Percentiles rank a stretch among this genome's conserved stretches.
Evolutionary conservation across 176 grass and related monocot species (phyloP).

Genomic region (Luzula sylvatica): DNA sequence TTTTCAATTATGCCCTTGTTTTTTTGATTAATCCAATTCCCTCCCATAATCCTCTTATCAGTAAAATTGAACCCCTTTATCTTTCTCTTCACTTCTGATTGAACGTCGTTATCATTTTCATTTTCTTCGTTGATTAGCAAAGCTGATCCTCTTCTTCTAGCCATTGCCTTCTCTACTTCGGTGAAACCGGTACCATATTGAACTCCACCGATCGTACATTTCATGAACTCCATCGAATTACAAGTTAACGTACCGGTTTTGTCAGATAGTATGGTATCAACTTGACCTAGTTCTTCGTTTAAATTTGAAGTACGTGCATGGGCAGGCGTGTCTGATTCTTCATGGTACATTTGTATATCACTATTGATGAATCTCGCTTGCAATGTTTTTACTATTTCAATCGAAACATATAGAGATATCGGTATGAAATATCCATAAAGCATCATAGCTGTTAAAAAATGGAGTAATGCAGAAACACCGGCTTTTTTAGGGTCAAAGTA

Average conservation of each 20-base stretch:
- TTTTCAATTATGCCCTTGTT: constrained; percentile 36
- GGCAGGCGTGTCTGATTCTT: constrained; percentile 60
- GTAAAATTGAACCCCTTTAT: constrained; percentile 83
- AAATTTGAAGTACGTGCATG: constrained; percentile 82
- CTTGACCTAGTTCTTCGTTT: constrained; percentile 88
- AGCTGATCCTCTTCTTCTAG: constrained; percentile 32
- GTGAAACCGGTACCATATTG: constrained; percentile 64
- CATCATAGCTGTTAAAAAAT: constrained; percentile 81
- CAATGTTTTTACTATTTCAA: constrained; percentile 84
- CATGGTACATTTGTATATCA: constrained; percentile 79
- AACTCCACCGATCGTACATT: constrained; percentile 72
- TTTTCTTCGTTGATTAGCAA: constrained; percentile 4
- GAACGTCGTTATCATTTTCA: background rate
- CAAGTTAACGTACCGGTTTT: constrained; percentile 91
- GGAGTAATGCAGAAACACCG: constrained; percentile 25
- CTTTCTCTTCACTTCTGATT: background rate
- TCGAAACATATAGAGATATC: constrained; percentile 89
- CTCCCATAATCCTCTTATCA: constrained; percentile 67
- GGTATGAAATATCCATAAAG: constrained; percentile 87
- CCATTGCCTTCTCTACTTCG: constrained; percentile 75
- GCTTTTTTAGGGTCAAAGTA: constrained; percentile 34
- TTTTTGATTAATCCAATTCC: constrained; percentile 54
- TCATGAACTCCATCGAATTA: constrained; percentile 98
- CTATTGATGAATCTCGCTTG: constrained; percentile 75
- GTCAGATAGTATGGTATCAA: constrained; percentile 76